Percentiles rank a stretch among this genome's conserved stretches.
Evolutionary conservation across 768 basidiomycete genomes (phyloP).

Genomic region (Porpolomopsis calyptriformis): DNA sequence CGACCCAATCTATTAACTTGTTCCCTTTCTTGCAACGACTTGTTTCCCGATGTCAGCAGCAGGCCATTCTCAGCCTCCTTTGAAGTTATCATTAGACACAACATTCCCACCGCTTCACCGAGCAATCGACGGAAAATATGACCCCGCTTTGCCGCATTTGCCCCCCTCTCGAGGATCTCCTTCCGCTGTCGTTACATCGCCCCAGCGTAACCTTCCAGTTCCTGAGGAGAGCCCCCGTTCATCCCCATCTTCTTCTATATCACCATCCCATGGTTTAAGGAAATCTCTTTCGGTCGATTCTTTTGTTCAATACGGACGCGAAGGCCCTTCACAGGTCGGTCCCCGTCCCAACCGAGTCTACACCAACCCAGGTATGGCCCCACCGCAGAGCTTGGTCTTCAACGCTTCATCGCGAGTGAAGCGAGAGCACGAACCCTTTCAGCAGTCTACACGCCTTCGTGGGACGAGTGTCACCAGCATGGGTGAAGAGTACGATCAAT

Average conservation of each 20-base stretch:
- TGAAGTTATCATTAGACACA: neutral
- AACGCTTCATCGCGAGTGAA: conserved; percentile 15
- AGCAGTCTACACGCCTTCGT: conserved; percentile 37
- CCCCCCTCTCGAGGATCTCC: conserved; percentile 27
- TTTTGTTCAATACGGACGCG: conserved; percentile 40
- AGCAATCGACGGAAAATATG: neutral
- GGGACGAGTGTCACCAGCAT: conserved; percentile 46
- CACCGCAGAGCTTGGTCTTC: conserved; percentile 21
- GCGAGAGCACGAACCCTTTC: conserved; percentile 17
- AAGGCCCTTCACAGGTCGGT: conserved; percentile 17
- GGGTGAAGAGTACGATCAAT: conserved; percentile 30
- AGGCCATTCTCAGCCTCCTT: neutral
- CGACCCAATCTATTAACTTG: neutral
- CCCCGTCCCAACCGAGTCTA: conserved; percentile 30
- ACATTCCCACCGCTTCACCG: neutral
- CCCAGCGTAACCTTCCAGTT: conserved; percentile 10
- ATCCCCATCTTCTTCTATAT: conserved; percentile 20
- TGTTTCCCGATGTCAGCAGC: neutral
- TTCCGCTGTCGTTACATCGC: conserved; percentile 33
- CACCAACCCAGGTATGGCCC: conserved; percentile 25
- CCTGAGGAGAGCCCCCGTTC: conserved; percentile 6
- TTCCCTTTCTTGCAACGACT: neutral
- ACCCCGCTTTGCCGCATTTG: neutral
- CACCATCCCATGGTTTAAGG: conserved; percentile 37
- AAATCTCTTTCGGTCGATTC: conserved; percentile 77